phyloP scores from a whole-genome alignment of 1,284 basidiomycete species.

The Tylopilus sp. region DNA sequence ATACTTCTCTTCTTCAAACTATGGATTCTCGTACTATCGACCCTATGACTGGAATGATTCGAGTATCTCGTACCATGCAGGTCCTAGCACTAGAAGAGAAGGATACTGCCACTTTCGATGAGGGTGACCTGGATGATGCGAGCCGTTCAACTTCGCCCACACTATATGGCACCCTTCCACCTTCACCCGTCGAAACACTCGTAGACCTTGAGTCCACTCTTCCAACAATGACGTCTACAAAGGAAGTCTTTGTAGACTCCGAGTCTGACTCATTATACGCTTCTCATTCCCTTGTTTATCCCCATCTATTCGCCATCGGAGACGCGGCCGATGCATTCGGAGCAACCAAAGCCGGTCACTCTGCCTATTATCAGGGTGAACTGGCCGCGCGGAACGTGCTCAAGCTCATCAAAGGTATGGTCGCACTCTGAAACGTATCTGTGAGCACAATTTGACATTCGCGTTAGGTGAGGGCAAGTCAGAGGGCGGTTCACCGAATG shows the following conservation, averaged over 20 bases:
- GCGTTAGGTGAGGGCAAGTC: background rate
- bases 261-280: slow-evolving; percentile 37
- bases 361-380: slow-evolving; percentile 66
- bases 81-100: slow-evolving; percentile 42
- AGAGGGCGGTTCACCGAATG: background rate
- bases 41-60: slow-evolving; percentile 57
- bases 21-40: slow-evolving; percentile 66
- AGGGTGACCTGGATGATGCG: background rate
- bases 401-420: slow-evolving; percentile 44
- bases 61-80: slow-evolving; percentile 73
- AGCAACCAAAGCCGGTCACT: slow-evolving; percentile 79
- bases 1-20: slow-evolving; percentile 66
- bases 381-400: slow-evolving; percentile 67
- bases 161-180: slow-evolving; percentile 13
- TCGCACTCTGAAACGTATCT: slow-evolving; percentile 4
- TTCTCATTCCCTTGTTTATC: slow-evolving; percentile 42
- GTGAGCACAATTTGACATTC: background rate
- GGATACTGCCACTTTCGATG: background rate
- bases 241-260: slow-evolving; percentile 1
- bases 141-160: slow-evolving; percentile 18
- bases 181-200: slow-evolving; percentile 19
- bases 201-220: slow-evolving; percentile 9
- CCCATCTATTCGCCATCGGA: slow-evolving; percentile 75
- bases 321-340: slow-evolving; percentile 79
- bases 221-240: background rate